A percentile compares a stretch with the other conserved stretches of the same genome.
Evolutionary conservation across 306 rosid species (phyloP).

Genomic region (Fagus sylvatica): DNA sequence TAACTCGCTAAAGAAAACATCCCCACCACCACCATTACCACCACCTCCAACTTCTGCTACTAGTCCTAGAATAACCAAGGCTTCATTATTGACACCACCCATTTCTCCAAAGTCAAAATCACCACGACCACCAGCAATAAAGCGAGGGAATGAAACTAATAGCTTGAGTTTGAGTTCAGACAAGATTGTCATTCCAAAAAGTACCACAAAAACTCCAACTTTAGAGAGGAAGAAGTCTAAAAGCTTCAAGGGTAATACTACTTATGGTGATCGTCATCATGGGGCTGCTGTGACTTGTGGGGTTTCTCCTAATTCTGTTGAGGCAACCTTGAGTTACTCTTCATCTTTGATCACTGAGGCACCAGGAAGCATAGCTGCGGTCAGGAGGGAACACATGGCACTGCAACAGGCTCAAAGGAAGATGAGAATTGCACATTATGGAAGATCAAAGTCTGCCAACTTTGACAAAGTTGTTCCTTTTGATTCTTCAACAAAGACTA

Average conservation of each 20-base stretch:
- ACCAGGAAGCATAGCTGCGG: constrained; percentile 97
- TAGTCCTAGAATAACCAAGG: constrained; percentile 28
- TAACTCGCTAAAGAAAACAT: constrained; percentile 60
- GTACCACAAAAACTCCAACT: constrained; percentile 41
- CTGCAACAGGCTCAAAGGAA: constrained; percentile 87
- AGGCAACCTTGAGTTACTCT: constrained; percentile 64
- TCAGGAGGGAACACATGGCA: constrained; percentile 89
- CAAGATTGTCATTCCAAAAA: constrained; percentile 55
- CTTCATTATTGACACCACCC: constrained; percentile 52
- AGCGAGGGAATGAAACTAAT: constrained; percentile 67
- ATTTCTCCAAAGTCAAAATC: constrained; percentile 76
- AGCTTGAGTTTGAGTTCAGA: constrained; percentile 65
- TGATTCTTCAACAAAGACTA: constrained; percentile 47
- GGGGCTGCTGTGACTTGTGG: constrained; percentile 22
- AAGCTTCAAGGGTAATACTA: constrained; percentile 60
- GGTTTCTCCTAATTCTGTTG: constrained; percentile 27
- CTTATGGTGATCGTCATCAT: constrained; percentile 19
- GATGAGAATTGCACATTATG: constrained; percentile 92
- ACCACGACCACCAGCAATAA: constrained; percentile 71
- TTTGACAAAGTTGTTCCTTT: constrained; percentile 61
- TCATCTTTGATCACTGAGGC: constrained; percentile 85
- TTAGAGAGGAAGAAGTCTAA: constrained; percentile 88
- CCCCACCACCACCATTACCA: constrained; percentile 49
- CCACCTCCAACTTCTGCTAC: constrained; percentile 31
- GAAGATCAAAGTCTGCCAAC: constrained; percentile 92